Base-by-base conservation (phyloP, 2,329 filamentous ascomycete species). In the Zalaria obscura region DNA sequence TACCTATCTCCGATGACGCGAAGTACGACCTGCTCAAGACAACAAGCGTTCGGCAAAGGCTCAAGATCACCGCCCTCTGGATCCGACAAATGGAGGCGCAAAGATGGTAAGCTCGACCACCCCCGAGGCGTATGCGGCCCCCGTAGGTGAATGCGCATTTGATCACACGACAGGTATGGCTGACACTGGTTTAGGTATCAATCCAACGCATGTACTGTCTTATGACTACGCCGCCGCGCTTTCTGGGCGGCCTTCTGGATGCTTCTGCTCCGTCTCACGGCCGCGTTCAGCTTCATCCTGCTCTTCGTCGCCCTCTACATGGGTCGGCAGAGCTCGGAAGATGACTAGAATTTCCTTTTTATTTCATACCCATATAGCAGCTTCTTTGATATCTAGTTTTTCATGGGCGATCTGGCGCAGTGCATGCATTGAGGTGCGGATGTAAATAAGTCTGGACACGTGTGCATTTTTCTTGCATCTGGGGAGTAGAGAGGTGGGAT, bases 51-150 rank as follows among this genome's bases (percentile, higher is more conserved):
- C 70, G 88, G 45, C 78, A 87, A 53, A 69, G 88, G 43, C 61
- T 94, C 42, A 93, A 93, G 65, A 80, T 93, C 39, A 85, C 83
- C 46, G 83, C 80, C 39, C 65, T 65, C 34, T 94, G 87, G 87
- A 80, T 89, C 46, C 64, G 74, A 43, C 73, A 80, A 54, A 78
- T 85, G 61, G 78, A 87, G 55, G 68, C 69, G 39, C 75, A 73
- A 49, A 68, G 76, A 65, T 84, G 80, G 83, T 88, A 68, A 73
- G 81, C 61, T 40, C 25, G 27, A 27, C 26, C 42, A 18, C 6
- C 11, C 35, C n/a, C 35, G n/a, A 25, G 18, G n/a, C 29, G 11
- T 25, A 25, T 33, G 27, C 8, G 38, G n/a, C 5, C 29, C 38
- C 25, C 25, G 28, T 7, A 32, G 29, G 11, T 34, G 36, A 25